Evolutionary conservation across 2,329 filamentous ascomycete genomes (phyloP).

Genomic region (Diaporthe sp.): DNA sequence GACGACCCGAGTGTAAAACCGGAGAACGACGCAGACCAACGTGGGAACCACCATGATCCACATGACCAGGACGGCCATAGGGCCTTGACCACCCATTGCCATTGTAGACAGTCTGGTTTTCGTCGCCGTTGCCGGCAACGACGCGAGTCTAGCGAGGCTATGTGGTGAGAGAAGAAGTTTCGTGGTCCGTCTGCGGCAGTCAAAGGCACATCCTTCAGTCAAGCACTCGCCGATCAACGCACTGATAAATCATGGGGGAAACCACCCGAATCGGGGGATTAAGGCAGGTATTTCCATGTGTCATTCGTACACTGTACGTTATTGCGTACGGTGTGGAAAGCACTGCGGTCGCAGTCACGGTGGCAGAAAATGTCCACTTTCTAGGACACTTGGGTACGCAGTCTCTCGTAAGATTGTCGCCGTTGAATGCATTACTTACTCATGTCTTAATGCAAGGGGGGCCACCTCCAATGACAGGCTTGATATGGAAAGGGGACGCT

Average conservation of each 20-base stretch:
- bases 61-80: constrained; percentile 44
- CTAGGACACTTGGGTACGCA: not conserved
- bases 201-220: not conserved
- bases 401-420: not conserved
- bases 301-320: not conserved
- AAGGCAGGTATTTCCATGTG: not conserved
- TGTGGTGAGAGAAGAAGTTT: too few relatives aligned
- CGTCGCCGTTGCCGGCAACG: not conserved
- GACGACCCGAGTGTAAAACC: not conserved
- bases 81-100: constrained; percentile 43
- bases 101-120: constrained; percentile 39
- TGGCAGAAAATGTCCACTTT: not conserved
- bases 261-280: not conserved
- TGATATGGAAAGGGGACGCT: too few relatives aligned
- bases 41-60: constrained; percentile 40
- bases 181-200: too few relatives aligned
- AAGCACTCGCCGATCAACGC: not conserved
- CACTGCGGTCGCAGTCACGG: not conserved
- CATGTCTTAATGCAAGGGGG: too few relatives aligned
- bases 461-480: too few relatives aligned
- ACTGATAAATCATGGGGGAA: not conserved
- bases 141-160: too few relatives aligned
- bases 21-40: constrained; percentile 39
- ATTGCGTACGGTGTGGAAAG: not conserved
- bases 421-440: not conserved